These are phyloP conservation scores for Scopulariopsis brevicaulis DNA, from an alignment of 2,329 filamentous ascomycete genomes.

Conservation along the genomic window DNA sequence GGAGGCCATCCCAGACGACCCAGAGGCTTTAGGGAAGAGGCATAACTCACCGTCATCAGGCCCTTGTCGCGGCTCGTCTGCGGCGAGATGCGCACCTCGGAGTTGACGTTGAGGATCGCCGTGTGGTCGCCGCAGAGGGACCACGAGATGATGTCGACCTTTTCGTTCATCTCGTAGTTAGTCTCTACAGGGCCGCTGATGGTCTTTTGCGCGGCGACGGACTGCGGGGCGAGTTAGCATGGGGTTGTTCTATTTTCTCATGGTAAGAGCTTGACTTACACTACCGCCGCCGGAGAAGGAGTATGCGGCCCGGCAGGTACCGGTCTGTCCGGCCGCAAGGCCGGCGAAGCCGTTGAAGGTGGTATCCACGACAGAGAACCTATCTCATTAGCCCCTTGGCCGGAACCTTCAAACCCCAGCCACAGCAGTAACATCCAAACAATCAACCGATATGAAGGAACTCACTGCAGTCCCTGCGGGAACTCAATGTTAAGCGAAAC, in stretches of 20 bases:
- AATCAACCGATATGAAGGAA: not conserved
- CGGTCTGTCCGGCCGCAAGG: constrained; percentile 13
- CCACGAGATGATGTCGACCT: constrained; percentile 13
- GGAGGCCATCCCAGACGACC: too few relatives aligned
- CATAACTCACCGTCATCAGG: constrained; percentile 13
- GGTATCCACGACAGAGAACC: constrained; percentile 15
- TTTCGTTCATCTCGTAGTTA: constrained; percentile 16
- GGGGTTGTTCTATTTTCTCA: not conserved
- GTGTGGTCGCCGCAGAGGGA: constrained; percentile 12
- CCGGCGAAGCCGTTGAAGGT: constrained; percentile 15
- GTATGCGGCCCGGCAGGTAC: constrained; percentile 15
- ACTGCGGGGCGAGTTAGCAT: constrained; percentile 6
- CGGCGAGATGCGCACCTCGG: constrained; percentile 15
- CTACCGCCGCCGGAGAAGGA: constrained; percentile 13
- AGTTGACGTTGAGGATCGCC: constrained; percentile 16
- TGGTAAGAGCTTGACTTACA: not conserved
- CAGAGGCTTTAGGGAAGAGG: not conserved
- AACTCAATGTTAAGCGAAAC: constrained; percentile 15
- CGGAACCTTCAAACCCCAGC: too few relatives aligned
- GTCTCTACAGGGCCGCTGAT: constrained; percentile 14
- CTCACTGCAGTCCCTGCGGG: constrained; percentile 13
- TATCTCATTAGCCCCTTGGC: not conserved
- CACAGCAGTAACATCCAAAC: not conserved
- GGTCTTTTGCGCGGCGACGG: constrained; percentile 16
- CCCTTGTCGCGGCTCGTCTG: constrained; percentile 12